phyloP scores from a whole-genome alignment of 768 basidiomycete species.

The Pulveroboletus sp. region DNA sequence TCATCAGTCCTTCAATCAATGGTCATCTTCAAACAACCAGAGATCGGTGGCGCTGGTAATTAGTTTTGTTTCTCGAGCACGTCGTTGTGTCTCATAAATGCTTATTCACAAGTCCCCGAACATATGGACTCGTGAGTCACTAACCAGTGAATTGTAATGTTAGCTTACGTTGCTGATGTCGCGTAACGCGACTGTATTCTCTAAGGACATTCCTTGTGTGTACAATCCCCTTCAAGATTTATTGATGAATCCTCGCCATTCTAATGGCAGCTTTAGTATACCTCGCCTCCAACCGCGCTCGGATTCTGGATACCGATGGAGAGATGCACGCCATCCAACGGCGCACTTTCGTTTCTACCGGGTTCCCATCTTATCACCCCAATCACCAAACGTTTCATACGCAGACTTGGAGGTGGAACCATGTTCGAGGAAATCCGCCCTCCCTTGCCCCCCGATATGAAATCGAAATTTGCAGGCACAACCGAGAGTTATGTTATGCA shows the following conservation, averaged over 20 bases:
- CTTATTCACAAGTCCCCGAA: slow-evolving; percentile 56
- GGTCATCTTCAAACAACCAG: slow-evolving; percentile 92
- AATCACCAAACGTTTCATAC: slow-evolving; percentile 82
- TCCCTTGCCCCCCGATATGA: slow-evolving; percentile 16
- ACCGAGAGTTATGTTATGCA: slow-evolving; percentile 57
- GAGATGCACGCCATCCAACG: slow-evolving; percentile 75
- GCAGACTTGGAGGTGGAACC: slow-evolving; percentile 71
- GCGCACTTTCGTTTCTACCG: slow-evolving; percentile 84
- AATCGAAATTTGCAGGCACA: not conserved
- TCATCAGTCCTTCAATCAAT: slow-evolving; percentile 78
- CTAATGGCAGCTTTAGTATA: slow-evolving; percentile 55
- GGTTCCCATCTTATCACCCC: slow-evolving; percentile 78
- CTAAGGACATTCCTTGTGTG: slow-evolving; percentile 69
- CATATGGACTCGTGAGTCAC: slow-evolving; percentile 87
- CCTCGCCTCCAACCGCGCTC: slow-evolving; percentile 83
- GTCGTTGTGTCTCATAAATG: not conserved
- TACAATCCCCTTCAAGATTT: not conserved
- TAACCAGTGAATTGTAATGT: not conserved
- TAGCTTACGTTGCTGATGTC: not conserved
- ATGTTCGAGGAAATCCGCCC: slow-evolving; percentile 67
- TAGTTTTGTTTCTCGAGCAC: not conserved
- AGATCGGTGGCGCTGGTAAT: slow-evolving; percentile 88
- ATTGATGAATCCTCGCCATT: not conserved
- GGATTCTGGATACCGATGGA: slow-evolving; percentile 98
- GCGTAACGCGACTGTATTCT: not conserved